These are phyloP conservation scores for Russula sp. DNA, from an alignment of 768 basidiomycete genomes.

Conservation along the genomic window DNA sequence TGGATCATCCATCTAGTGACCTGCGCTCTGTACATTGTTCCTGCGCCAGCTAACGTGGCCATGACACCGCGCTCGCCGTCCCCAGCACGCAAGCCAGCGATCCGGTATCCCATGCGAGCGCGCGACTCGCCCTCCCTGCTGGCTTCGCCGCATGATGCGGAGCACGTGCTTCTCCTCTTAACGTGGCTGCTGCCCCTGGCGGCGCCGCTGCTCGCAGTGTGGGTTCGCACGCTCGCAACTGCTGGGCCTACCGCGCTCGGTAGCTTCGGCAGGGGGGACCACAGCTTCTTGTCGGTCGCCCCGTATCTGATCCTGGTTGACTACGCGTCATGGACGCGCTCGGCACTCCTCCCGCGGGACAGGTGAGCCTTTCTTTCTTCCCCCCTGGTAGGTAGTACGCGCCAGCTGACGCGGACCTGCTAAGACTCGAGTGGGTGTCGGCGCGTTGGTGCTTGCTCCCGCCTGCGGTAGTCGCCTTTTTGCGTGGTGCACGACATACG, in stretches of 20 bases:
- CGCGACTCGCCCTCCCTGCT: not conserved
- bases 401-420: not conserved
- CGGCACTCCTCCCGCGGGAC: constrained; percentile 31
- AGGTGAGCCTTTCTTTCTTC: not conserved
- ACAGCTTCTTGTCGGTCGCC: constrained; percentile 57
- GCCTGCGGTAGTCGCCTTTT: constrained; percentile 49
- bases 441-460: constrained; percentile 49
- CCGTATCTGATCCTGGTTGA: constrained; percentile 64
- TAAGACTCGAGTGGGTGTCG: constrained; percentile 31
- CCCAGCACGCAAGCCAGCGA: constrained; percentile 1
- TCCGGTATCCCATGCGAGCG: constrained; percentile 5
- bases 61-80: constrained; percentile 8
- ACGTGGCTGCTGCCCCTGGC: constrained; percentile 74
- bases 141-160: constrained; percentile 37
- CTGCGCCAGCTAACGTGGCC: not conserved
- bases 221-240: constrained; percentile 80
- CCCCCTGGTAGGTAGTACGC: not conserved
- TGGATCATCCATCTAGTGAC: constrained; percentile 74
- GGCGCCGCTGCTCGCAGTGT: constrained; percentile 76
- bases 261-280: constrained; percentile 75
- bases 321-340: constrained; percentile 47
- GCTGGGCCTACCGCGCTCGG: constrained; percentile 71
- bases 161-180: constrained; percentile 67
- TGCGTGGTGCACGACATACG: constrained; percentile 60
- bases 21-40: constrained; percentile 38